phyloP scores from a whole-genome alignment of 306 rosid species.

The Morella rubra region DNA sequence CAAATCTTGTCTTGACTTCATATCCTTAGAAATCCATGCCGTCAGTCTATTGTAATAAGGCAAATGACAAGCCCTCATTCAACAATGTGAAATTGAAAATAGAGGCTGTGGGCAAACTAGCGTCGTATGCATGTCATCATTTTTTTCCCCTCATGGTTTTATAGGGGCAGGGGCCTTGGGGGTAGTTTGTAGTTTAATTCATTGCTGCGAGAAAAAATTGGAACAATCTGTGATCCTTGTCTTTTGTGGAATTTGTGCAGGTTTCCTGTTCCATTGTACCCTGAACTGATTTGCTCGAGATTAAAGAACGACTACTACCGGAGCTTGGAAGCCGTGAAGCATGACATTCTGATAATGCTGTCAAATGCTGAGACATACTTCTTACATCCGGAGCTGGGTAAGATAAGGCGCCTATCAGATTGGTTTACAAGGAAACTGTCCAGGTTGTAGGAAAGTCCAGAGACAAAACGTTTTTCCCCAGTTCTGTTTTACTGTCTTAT shows the following conservation, averaged over 20 bases:
- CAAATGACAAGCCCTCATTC: not conserved
- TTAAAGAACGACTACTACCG: constrained; percentile 65
- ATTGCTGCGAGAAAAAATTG: constrained; percentile 5
- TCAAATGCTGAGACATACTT: constrained; percentile 47
- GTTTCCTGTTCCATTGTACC: constrained; percentile 62
- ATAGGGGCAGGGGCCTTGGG: not conserved
- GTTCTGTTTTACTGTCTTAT: not conserved
- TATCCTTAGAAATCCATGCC: not conserved
- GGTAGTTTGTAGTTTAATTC: not conserved
- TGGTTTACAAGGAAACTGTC: constrained; percentile 58
- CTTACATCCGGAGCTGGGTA: constrained; percentile 32
- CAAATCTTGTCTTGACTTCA: not conserved
- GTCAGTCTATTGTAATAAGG: not conserved
- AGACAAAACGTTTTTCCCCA: constrained; percentile 26
- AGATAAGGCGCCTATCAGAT: constrained; percentile 39
- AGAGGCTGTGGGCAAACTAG: not conserved
- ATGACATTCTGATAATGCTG: constrained; percentile 64
- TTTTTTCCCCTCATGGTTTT: not conserved
- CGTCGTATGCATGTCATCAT: not conserved
- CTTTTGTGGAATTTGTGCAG: constrained; percentile 41
- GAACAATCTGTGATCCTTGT: constrained; percentile 24
- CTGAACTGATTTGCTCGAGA: constrained; percentile 62
- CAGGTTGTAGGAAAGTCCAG: constrained; percentile 44
- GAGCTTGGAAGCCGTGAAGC: constrained; percentile 63
- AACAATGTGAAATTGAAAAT: not conserved